Base-by-base conservation (phyloP, 371 early-diverging fungal species). In the Apophysomyces sp. region DNA sequence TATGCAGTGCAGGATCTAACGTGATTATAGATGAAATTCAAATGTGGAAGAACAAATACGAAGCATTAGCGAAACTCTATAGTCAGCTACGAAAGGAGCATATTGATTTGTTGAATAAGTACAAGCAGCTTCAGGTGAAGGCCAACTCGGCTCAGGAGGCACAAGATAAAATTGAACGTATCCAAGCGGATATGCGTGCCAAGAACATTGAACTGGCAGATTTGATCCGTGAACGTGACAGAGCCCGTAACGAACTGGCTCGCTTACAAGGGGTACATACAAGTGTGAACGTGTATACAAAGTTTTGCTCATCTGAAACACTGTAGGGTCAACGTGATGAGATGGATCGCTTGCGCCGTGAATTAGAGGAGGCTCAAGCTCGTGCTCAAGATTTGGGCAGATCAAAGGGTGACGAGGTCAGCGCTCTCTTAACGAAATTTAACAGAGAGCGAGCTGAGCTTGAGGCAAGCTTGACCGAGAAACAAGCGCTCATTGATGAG, bases 41-140 rank as follows among this genome's bases (percentile, higher is more conserved):
- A 60, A 87, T 91, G 74, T 94, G 92, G 92, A 94, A 92, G 80
- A 88, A 89, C 66, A 96, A 94, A 72, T 94, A 94, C 64, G 95
- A 94, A 66, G 91, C 92, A 8, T 73, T 96, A 9, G 94, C 96
- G n/a, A 94, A 94, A 65, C 78, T 97, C 29, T 98, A 98, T 69
- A 92, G 96, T 13, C 94, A 96, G 70, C 81, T 98, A 49, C 89
- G 98, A 57, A 95, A 96, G 71, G 97, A 97, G 65, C 97, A 98
- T 74, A 80, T 98, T 62, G 98, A 95, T 34, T 77, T 98, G 34
- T 76, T 98, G 65, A 86, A 85, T 59, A 94, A 94, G 74, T 95
- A 90, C 79, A 93, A 92, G 66, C 73, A 86, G 37, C 85, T 87
- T 6, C 92, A 92, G 63, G 78, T 91, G 62, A 89, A 92, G 81